Percentiles rank a stretch among this genome's conserved stretches.
These are phyloP conservation scores for Sanghuangporus sanghuang DNA, from an alignment of 1,284 basidiomycete species.

Conservation along the genomic window DNA sequence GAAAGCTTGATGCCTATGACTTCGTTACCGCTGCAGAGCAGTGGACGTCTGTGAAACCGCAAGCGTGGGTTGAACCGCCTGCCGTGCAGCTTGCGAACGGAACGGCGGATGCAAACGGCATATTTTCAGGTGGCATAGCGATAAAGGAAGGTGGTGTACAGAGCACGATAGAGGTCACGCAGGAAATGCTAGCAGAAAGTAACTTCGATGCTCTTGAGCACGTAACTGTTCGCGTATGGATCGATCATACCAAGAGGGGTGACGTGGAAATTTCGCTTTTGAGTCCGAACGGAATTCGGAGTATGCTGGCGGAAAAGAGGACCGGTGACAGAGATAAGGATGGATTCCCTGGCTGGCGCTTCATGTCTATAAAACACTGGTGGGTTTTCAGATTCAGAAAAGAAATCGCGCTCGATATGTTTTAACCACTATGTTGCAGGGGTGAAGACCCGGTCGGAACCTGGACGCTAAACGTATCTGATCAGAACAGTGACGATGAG, in stretches of 20 bases:
- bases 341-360: conserved; percentile 92
- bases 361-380: conserved; percentile 99
- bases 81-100: conserved; percentile 66
- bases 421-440: conserved; percentile 39
- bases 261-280: conserved; percentile 89
- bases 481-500: conserved; percentile 54
- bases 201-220: conserved; percentile 93
- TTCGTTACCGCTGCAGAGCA: conserved; percentile 80
- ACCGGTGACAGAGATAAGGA: conserved; percentile 60
- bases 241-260: conserved; percentile 82
- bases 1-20: conserved; percentile 79
- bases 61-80: conserved; percentile 82
- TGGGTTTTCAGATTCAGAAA: conserved; percentile 33
- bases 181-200: conserved; percentile 61
- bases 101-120: conserved; percentile 47
- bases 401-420: neutral
- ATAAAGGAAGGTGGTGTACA: conserved; percentile 68
- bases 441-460: conserved; percentile 90
- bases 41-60: conserved; percentile 91
- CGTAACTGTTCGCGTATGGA: conserved; percentile 91
- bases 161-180: conserved; percentile 67
- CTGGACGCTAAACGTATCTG: conserved; percentile 87
- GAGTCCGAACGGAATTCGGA: conserved; percentile 87
- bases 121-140: conserved; percentile 59
- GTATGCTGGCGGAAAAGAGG: conserved; percentile 76